Conservation (phyloP, 1,139 yeast species). For the Suhomyces terraborum region DNA sequence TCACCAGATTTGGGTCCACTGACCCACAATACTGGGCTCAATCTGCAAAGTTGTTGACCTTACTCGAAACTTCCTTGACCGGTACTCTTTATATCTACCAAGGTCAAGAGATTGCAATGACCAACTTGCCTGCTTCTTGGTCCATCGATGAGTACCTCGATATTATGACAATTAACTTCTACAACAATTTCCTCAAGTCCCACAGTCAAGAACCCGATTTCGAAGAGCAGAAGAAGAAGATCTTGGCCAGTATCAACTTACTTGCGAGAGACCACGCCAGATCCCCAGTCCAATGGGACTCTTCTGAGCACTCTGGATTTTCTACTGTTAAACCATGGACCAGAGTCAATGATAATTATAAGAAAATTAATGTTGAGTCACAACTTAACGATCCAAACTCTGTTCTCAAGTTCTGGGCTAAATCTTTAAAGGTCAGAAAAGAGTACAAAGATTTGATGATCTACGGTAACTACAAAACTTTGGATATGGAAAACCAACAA, state of each 20-base stretch:
- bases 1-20: slow-evolving; percentile 53
- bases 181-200: slow-evolving; percentile 34
- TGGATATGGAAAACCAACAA: slow-evolving; percentile 41
- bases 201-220: slow-evolving; percentile 33
- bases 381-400: slow-evolving; percentile 52
- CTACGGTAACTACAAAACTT: slow-evolving; percentile 49
- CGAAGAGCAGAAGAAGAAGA: slow-evolving; percentile 28
- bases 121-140: slow-evolving; percentile 50
- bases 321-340: slow-evolving; percentile 57
- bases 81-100: slow-evolving; percentile 62
- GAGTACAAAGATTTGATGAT: slow-evolving; percentile 44
- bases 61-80: slow-evolving; percentile 49
- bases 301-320: slow-evolving; percentile 49
- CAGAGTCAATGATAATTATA: slow-evolving; percentile 52
- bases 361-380: slow-evolving; percentile 48
- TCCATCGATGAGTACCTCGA: slow-evolving; percentile 53
- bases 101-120: slow-evolving; percentile 64
- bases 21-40: slow-evolving; percentile 32
- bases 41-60: slow-evolving; percentile 52
- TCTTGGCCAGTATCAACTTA: slow-evolving; percentile 37
- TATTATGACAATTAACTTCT: slow-evolving; percentile 49
- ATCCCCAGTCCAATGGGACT: slow-evolving; percentile 63
- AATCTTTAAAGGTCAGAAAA: slow-evolving; percentile 47
- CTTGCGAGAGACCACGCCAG: slow-evolving; percentile 58
- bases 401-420: slow-evolving; percentile 48